Evolutionary conservation across 2,329 filamentous ascomycete species (phyloP).

Genomic region (Trichoderma sp.): DNA sequence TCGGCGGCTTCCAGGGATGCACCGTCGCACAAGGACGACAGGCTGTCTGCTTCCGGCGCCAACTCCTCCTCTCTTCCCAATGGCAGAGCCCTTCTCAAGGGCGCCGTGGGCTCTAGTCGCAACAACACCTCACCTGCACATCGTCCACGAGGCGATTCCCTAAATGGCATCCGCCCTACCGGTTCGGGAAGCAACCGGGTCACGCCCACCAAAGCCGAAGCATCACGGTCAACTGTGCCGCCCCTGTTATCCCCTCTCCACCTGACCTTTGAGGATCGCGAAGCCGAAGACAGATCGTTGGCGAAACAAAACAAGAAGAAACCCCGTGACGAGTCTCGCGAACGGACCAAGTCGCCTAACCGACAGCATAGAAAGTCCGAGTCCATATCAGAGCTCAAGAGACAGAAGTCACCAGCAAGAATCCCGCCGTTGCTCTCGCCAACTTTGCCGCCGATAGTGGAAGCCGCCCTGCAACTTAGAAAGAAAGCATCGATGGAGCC

Average conservation of each 20-base stretch:
- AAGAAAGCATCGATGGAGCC: conserved; percentile 34
- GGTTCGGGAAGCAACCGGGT: conserved; percentile 36
- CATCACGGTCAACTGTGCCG: conserved; percentile 47
- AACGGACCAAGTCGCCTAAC: conserved; percentile 34
- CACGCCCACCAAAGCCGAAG: conserved; percentile 43
- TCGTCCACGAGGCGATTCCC: conserved; percentile 42
- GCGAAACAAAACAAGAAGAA: conserved; percentile 38
- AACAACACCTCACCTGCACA: conserved; percentile 40
- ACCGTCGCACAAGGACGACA: conserved; percentile 32
- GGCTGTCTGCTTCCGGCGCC: conserved; percentile 13
- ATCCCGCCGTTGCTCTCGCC: conserved; percentile 57
- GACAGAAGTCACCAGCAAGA: conserved; percentile 38
- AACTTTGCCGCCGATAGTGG: conserved; percentile 54
- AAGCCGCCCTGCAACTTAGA: conserved; percentile 41
- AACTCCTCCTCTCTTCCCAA: conserved; percentile 38
- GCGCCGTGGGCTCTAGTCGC: conserved; percentile 29
- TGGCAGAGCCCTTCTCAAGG: conserved; percentile 39
- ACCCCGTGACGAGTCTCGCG: conserved; percentile 32
- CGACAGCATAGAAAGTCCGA: conserved; percentile 32
- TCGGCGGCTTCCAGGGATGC: conserved; percentile 31
- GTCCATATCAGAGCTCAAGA: conserved; percentile 36
- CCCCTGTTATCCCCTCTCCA: conserved; percentile 56
- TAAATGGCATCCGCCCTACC: conserved; percentile 46
- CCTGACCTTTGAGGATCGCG: conserved; percentile 44
- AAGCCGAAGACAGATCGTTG: conserved; percentile 32